Base-by-base conservation (phyloP, 2,329 filamentous ascomycete genomes). In the Neofusicoccum laricinum region DNA sequence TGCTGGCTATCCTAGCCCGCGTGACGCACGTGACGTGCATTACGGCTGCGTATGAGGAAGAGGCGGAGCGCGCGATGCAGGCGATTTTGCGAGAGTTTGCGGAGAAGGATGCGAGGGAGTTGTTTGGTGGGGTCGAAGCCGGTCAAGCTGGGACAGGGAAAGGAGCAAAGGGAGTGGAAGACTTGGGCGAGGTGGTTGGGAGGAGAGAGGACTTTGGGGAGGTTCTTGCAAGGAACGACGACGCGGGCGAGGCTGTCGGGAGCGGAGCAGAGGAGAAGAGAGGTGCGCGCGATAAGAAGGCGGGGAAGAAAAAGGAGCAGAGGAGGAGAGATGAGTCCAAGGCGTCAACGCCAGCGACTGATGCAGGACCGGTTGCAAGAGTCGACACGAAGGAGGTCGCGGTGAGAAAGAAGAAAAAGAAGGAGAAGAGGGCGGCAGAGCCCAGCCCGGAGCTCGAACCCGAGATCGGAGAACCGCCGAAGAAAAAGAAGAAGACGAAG, bases 1-100 rank as follows among this genome's bases (percentile, higher is more conserved):
- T 83, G 66, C 71, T 82, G 71, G 79, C 76, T 1, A 70, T 70
- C 11, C 71, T 81, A 45, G 77, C 77, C 3, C 71, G 80, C 50
- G 72, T 79, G 1, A 79, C 78, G 67, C 69, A 72, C 14, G 72
- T 80, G 41, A 68, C 72, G 0, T 79, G 79, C 4, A 75, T 82
- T 46, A 79, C 74, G 8, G 74, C 70, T 2, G 72, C 74, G 11
- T 78, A 79, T 49, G 77, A 81, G 65, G 76, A 79, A 50, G 75
- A 79, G 66, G 75, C 76, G 40, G 73, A 77, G 59, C 69, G 71
- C 62, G 78, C 82, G 64, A 74, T 78, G 59, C 73, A 76, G 69
- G 76, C 68, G 50, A 80, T 80, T 19, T 67, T 83, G 73, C 76
- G 32, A 2, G 46, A 59, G 25, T 46, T 64, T 43, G 63, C 63